A percentile compares a stretch with the other conserved stretches of the same genome.
These are phyloP conservation scores for Chlorociboria aeruginascens DNA, from an alignment of 495 filamentous ascomycete genomes.

Conservation along the genomic window DNA sequence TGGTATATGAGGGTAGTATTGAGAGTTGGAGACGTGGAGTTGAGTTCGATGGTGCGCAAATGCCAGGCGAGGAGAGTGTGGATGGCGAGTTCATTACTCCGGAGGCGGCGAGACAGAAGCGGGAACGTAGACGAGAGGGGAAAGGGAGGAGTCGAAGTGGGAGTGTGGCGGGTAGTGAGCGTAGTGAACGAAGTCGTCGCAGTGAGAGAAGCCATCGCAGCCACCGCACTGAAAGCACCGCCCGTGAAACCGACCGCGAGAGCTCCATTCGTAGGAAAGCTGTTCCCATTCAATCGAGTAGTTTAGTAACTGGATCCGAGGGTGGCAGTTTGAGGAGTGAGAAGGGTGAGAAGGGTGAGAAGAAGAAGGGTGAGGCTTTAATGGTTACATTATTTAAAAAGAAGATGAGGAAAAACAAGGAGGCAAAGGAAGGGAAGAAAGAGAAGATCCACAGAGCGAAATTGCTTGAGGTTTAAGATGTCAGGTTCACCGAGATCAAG, in stretches of 20 bases:
- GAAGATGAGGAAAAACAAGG: slow-evolving; percentile 23
- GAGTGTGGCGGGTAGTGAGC: slow-evolving; percentile 24
- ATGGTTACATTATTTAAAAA: neutral
- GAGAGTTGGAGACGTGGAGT: slow-evolving; percentile 84
- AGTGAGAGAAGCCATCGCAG: slow-evolving; percentile 21
- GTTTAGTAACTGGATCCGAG: slow-evolving; percentile 11
- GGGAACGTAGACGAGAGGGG: neutral
- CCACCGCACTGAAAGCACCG: slow-evolving; percentile 16
- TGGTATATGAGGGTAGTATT: slow-evolving; percentile 41
- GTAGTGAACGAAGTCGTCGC: slow-evolving; percentile 20
- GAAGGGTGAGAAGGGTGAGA: slow-evolving; percentile 12
- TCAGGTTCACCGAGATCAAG: too few species aligned
- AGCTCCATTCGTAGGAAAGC: slow-evolving; percentile 11
- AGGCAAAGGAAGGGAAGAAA: slow-evolving; percentile 32
- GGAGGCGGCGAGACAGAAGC: slow-evolving; percentile 46
- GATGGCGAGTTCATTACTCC: slow-evolving; percentile 83
- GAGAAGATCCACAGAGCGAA: slow-evolving; percentile 22
- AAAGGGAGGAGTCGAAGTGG: slow-evolving; percentile 8
- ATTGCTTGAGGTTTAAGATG: slow-evolving; percentile 6
- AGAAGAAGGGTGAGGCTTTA: too few species aligned
- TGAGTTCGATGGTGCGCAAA: slow-evolving; percentile 48
- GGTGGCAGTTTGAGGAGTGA: slow-evolving; percentile 9
- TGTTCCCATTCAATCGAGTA: neutral
- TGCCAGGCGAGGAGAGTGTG: slow-evolving; percentile 56
- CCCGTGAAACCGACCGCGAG: slow-evolving; percentile 20